Evolutionary conservation across 345 rosid genomes (phyloP), one percentile per base, ranked within the genome.

Genomic region (Salix brachista): DNA sequence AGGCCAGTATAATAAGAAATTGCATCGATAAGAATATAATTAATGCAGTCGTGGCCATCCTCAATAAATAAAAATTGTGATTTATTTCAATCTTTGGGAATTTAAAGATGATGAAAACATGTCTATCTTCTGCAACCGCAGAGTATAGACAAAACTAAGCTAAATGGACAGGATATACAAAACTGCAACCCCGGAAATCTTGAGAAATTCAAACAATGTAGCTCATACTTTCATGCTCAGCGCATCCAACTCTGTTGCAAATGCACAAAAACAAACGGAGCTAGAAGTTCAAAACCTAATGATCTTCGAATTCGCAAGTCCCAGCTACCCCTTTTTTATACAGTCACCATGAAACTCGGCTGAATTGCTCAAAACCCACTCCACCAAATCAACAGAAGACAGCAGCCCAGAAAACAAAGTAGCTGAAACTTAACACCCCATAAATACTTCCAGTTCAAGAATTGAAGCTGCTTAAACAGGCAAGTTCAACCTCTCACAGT

Each of bases 1-100:
- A 80, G 68, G 86, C 88, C 75, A 73, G 77, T 72, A 85, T 80
- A 69, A 68, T 84, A 23, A 69, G 82, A 56, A 82, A 82, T 69
- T 80, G 88, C 72, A 85, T 61, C 77, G 87, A 73, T 74, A 89
- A 75, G 65, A 90, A 77, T 39, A 88, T 28, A 84, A 79, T 61
- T 32, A 86, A 74, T 65, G 81, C 64, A 68, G 82, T 50, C 75
- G 75, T 74, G 44, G 79, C 83, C 89, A 77, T 86, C 73, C 77
- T 82, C 76, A 77, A 60, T 50, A 69, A 76, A 68, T 41, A 66
- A 41, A 39, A 41, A 60, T 69, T 28, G 26, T 52, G 78, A 64
- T 54, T 72, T 39, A 62, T 75, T 41, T 72, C 82, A 72, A 77
- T 76, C 28, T 66, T 80, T 72, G 42, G 42, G 46, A 26, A 71